Percentiles rank a stretch among this genome's conserved stretches.
Evolutionary conservation across 2,329 filamentous ascomycete species (phyloP).

Genomic region (Lojkania enalia): DNA sequence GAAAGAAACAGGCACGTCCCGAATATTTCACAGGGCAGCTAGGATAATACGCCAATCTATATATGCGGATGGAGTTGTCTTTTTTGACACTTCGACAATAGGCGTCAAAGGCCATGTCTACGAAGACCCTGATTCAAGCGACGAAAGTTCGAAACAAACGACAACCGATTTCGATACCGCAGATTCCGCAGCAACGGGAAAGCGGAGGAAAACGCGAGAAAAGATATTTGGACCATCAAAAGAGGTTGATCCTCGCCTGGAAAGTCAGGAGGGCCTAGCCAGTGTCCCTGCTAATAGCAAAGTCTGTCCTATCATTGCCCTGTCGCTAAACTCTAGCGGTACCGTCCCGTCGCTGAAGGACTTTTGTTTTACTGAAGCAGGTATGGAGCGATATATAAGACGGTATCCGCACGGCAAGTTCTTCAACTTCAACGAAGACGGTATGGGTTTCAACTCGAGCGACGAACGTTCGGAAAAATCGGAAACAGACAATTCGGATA

Average conservation of each 20-base stretch:
- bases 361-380: conserved; percentile 36
- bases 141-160: conserved; percentile 38
- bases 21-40: conserved; percentile 42
- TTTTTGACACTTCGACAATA: conserved; percentile 40
- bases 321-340: conserved; percentile 25
- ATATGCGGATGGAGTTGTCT: conserved; percentile 39
- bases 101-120: conserved; percentile 30
- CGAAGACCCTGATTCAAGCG: conserved; percentile 25
- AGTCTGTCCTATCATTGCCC: conserved; percentile 28
- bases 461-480: conserved; percentile 37
- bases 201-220: conserved; percentile 17
- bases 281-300: conserved; percentile 20
- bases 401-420: conserved; percentile 27
- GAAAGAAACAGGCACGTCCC: conserved; percentile 23
- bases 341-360: conserved; percentile 27
- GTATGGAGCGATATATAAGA: conserved; percentile 40
- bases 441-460: conserved; percentile 32
- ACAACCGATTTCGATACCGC: conserved; percentile 36
- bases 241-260: conserved; percentile 1
- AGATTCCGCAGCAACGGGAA: conserved; percentile 24
- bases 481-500: conserved; percentile 35
- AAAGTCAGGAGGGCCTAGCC: neutral
- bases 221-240: neutral
- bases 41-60: conserved; percentile 40
- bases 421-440: conserved; percentile 2